Percentiles rank a stretch among this genome's conserved stretches.
phyloP scores from a whole-genome alignment of 1,284 basidiomycete genomes.

The Irpex sp. region DNA sequence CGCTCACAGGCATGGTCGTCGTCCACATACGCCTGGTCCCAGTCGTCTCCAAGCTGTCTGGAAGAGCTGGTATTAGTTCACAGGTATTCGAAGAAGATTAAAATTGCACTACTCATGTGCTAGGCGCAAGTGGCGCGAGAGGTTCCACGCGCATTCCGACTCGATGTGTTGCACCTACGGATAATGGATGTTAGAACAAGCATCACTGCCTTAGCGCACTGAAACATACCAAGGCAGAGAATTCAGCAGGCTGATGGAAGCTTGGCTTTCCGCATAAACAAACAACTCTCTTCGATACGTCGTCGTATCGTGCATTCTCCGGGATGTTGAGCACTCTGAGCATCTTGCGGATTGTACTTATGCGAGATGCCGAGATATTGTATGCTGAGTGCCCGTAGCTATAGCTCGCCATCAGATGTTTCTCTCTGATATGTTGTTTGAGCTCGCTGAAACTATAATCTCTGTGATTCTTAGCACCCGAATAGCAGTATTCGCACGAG shows the following conservation, averaged over 20 bases:
- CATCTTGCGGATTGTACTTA: neutral
- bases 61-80: no score
- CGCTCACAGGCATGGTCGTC: neutral
- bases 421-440: neutral
- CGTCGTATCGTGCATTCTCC: neutral
- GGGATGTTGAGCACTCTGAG: slow-evolving; percentile 1
- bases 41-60: no score
- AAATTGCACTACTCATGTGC: no score
- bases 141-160: no score
- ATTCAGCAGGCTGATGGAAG: slow-evolving; percentile 2
- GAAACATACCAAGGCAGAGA: neutral
- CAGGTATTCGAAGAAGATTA: no score
- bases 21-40: no score
- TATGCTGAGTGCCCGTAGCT: neutral
- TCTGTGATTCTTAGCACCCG: neutral
- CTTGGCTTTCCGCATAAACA: slow-evolving; percentile 4
- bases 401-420: neutral
- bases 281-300: neutral
- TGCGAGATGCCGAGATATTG: neutral
- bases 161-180: neutral
- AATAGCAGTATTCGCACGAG: neutral
- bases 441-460: neutral
- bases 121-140: no score
- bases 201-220: neutral
- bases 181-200: neutral